Percentiles rank a stretch among this genome's conserved stretches.
Evolutionary conservation across 2,329 filamentous ascomycete species (phyloP).

Genomic region (Pseudopithomyces maydicus): DNA sequence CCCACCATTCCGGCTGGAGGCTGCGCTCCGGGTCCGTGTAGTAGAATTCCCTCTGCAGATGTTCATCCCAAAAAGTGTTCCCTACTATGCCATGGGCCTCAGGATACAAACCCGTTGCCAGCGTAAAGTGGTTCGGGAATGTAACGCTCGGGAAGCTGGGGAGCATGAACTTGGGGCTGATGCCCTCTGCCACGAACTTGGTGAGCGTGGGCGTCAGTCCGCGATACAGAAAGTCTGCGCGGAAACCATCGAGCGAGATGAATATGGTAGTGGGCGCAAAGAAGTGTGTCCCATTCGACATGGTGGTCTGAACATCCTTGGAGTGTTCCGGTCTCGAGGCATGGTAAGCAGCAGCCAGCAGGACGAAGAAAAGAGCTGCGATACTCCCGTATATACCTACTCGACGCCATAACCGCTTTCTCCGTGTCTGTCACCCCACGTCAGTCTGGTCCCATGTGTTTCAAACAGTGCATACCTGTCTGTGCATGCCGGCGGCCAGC

Average conservation of each 20-base stretch:
- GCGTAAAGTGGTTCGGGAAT: slow-evolving; percentile 91
- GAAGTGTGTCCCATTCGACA: slow-evolving; percentile 80
- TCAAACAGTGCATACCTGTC: slow-evolving; percentile 28
- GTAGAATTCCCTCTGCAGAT: slow-evolving; percentile 77
- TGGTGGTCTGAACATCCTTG: slow-evolving; percentile 37
- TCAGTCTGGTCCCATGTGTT: slow-evolving; percentile 37
- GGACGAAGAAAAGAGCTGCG: slow-evolving; percentile 58
- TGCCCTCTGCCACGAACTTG: slow-evolving; percentile 77
- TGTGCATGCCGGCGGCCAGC: slow-evolving; percentile 55
- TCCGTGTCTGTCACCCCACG: slow-evolving; percentile 24
- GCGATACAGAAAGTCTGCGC: slow-evolving; percentile 87
- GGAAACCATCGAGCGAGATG: slow-evolving; percentile 93
- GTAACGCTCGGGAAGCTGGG: slow-evolving; percentile 96
- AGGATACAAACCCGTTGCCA: slow-evolving; percentile 89
- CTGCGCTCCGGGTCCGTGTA: slow-evolving; percentile 80
- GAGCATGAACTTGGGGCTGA: slow-evolving; percentile 90
- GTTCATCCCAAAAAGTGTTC: slow-evolving; percentile 92
- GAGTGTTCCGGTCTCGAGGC: slow-evolving; percentile 48
- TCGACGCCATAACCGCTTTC: slow-evolving; percentile 47
- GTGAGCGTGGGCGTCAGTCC: slow-evolving; percentile 82
- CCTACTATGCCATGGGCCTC: slow-evolving; percentile 92
- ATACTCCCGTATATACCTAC: slow-evolving; percentile 51
- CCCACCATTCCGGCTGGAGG: slow-evolving; percentile 91
- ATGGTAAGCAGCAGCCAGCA: slow-evolving; percentile 62
- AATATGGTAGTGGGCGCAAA: slow-evolving; percentile 93